A percentile compares a stretch with the other conserved stretches of the same genome.
Conservation (phyloP, 2,329 filamentous ascomycete genomes). For the Colletotrichum higginsianum region DNA sequence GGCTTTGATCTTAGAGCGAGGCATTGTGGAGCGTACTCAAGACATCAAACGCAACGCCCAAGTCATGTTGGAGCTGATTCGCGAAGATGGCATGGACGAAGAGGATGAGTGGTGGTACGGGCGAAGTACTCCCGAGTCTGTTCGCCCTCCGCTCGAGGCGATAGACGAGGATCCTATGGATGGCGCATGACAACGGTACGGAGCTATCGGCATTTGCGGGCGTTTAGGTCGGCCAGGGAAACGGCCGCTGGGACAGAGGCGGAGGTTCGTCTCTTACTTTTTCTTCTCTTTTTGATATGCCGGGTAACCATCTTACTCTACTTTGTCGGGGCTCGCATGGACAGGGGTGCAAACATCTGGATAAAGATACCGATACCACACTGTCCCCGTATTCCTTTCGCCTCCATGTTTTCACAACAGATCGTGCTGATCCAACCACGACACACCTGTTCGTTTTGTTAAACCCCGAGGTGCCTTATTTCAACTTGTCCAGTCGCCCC, state of each 20-base stretch:
- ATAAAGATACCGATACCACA: constrained; percentile 31
- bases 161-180: constrained; percentile 67
- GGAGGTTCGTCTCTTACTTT: not conserved
- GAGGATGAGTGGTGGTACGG: constrained; percentile 77
- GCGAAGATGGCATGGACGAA: constrained; percentile 71
- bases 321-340: constrained; percentile 34
- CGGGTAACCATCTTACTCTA: not conserved
- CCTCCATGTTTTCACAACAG: constrained; percentile 2
- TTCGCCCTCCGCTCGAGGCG: constrained; percentile 65
- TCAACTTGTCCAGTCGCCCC: not conserved
- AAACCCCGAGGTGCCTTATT: not conserved
- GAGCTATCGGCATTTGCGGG: constrained; percentile 42
- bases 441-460: not conserved
- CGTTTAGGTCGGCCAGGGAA: constrained; percentile 34
- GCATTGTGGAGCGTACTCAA: constrained; percentile 69
- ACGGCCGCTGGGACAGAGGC: constrained; percentile 18
- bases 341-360: constrained; percentile 23
- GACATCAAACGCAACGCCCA: constrained; percentile 76
- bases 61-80: constrained; percentile 75
- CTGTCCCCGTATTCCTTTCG: constrained; percentile 14
- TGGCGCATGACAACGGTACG: constrained; percentile 32
- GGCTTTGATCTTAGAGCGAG: constrained; percentile 71
- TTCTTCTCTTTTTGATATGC: not conserved
- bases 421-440: not conserved
- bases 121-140: constrained; percentile 66